phyloP scores from a whole-genome alignment of 805 yeast species.

The Pichia nakasei region DNA sequence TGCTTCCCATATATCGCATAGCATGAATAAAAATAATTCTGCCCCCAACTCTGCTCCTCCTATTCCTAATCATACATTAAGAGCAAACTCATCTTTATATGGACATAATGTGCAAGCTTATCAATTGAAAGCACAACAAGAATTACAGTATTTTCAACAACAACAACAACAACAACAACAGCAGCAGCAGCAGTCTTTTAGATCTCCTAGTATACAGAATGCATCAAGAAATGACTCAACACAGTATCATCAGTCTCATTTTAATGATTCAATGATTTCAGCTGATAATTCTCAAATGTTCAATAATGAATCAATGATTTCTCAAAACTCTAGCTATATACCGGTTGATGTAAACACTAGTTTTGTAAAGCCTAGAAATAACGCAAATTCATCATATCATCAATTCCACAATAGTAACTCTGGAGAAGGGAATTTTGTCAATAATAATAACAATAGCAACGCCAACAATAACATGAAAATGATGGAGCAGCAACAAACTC shows the following conservation, averaged over 20 bases:
- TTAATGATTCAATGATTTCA: neutral
- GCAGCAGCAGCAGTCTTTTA: no score
- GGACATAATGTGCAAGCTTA: conserved; percentile 4
- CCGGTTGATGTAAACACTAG: neutral
- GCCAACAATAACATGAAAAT: conserved; percentile 1
- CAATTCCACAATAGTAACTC: conserved; percentile 11
- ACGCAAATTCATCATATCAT: neutral
- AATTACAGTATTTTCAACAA: conserved; percentile 12
- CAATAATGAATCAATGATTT: neutral
- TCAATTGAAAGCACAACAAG: conserved; percentile 9
- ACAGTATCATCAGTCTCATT: neutral
- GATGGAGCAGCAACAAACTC: neutral
- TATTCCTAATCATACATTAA: neutral
- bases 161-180: conserved; percentile 13
- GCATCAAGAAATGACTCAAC: neutral
- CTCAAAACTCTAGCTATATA: neutral
- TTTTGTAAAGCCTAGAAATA: neutral
- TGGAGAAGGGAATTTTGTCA: no score
- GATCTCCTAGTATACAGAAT: no score
- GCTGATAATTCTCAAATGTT: neutral
- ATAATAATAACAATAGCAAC: no score
- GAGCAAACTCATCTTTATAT: neutral
- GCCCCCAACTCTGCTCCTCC: conserved; percentile 1
- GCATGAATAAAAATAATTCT: neutral
- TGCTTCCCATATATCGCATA: neutral